phyloP scores from a whole-genome alignment of 2,329 filamentous ascomycete species.

The Paecilomyces niveus region DNA sequence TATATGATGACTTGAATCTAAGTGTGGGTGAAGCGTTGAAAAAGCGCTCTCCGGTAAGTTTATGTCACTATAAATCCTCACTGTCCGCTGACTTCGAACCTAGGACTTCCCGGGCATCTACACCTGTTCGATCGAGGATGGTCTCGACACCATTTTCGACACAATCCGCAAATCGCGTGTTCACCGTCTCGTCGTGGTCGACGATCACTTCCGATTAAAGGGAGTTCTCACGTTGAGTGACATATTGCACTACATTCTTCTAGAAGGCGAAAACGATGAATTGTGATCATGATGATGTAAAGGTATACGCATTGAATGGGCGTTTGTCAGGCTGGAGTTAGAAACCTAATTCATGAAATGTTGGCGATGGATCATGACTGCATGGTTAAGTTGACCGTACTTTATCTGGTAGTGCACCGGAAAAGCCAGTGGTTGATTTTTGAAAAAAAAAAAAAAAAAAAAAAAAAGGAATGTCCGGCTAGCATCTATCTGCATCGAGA shows the following conservation, averaged over 20 bases:
- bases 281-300: slow-evolving; percentile 15
- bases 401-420: slow-evolving; percentile 14
- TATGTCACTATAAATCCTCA: background rate
- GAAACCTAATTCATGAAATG: slow-evolving; percentile 4
- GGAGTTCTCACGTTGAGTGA: slow-evolving; percentile 92
- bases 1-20: slow-evolving; percentile 82
- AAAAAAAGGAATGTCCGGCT: slow-evolving; percentile 8
- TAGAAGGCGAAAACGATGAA: slow-evolving; percentile 65
- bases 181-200: slow-evolving; percentile 85
- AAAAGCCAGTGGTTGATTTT: slow-evolving; percentile 20
- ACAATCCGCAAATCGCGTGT: slow-evolving; percentile 93
- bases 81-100: slow-evolving; percentile 4
- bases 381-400: background rate
- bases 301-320: slow-evolving; percentile 1
- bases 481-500: slow-evolving; percentile 10
- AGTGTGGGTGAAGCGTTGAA: slow-evolving; percentile 83
- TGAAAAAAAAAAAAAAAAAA: slow-evolving; percentile 12
- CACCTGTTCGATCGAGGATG: slow-evolving; percentile 85
- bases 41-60: slow-evolving; percentile 65
- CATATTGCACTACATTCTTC: slow-evolving; percentile 88
- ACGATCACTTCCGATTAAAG: slow-evolving; percentile 77
- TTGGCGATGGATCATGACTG: background rate
- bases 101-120: slow-evolving; percentile 93
- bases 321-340: background rate
- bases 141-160: slow-evolving; percentile 91